Evolutionary conservation across 257 asterid genomes (phyloP), one percentile per base, ranked within the genome.

Genomic region (Lycium ferocissimum): DNA sequence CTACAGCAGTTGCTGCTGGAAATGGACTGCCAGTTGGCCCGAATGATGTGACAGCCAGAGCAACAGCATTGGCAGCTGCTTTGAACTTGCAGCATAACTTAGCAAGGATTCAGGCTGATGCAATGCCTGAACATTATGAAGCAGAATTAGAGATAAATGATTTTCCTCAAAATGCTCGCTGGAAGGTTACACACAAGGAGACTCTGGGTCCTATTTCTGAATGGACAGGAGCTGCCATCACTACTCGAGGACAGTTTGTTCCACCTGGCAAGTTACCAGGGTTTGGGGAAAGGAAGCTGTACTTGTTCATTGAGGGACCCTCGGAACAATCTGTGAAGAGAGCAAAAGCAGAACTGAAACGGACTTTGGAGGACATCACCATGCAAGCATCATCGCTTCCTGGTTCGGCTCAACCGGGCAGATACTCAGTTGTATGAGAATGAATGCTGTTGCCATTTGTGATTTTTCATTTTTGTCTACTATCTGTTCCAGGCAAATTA

Each of bases 181-280:
- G 99, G 99, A 95, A 93, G 92, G 97, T 95, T 84, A 95, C 99
- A 1, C 99, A 95, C 88, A 95, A 95, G 88, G 99, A 95, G 83
- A 95, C 99, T 14, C 86, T 95, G 72, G 98, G 98, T 51, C 99
- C 99, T 9, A 95, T 95, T 20, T 94, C 99, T 47, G 99, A 95
- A 4, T 95, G 95, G 95, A 94, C 99, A 2, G 99, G 99, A 81
- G 98, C 99, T 83, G 99, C 99, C 51, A 94, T 95, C 79, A 95
- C 99, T 49, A 94, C 98, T 7, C 89, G 98, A 73, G 99, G 99
- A 40, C 98, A 94, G 65, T 94, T 49, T 85, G 91, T 89, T 83
- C 94, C 97, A 22, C 93, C 93, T 0, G 99, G 99, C n/a, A 94
- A 53, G 93, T 66, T 83, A 81, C 89, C 91, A 4, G 95, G 97